Conservation (phyloP, 306 rosid genomes). For the Abrus pulchellus region DNA sequence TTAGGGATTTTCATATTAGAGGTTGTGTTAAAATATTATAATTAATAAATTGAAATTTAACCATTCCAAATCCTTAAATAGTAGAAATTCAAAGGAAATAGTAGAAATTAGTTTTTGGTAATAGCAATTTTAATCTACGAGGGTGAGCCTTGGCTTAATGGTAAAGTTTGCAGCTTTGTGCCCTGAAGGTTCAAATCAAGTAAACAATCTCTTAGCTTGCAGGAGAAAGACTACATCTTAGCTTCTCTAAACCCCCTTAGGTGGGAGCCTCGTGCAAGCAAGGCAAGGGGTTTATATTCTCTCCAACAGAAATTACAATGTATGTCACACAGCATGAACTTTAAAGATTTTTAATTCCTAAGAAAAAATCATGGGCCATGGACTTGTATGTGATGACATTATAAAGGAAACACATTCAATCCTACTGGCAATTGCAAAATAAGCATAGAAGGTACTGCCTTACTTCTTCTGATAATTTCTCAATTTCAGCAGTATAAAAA, state of each 20-base stretch:
- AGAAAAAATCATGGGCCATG: not conserved
- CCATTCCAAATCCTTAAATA: slow-evolving; percentile 8
- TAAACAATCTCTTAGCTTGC: not conserved
- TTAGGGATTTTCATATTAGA: not conserved
- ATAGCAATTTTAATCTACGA: too few species aligned
- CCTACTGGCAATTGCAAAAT: slow-evolving; percentile 16
- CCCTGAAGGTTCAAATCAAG: not conserved
- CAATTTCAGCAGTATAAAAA: slow-evolving; percentile 66
- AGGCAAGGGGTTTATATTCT: not conserved
- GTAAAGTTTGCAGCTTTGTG: not conserved
- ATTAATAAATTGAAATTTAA: not conserved
- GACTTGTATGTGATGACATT: slow-evolving; percentile 12
- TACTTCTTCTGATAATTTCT: slow-evolving; percentile 71
- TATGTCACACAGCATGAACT: not conserved
- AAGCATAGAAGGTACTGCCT: slow-evolving; percentile 51
- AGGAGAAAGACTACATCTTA: not conserved
- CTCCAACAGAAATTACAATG: not conserved
- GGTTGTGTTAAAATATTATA: not conserved
- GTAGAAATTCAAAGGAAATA: not conserved
- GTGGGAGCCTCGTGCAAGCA: not conserved
- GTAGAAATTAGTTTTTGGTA: not conserved
- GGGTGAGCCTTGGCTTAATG: not conserved
- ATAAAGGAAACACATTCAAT: slow-evolving; percentile 18
- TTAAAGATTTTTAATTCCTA: not conserved
- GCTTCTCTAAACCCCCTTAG: not conserved